Conservation (phyloP, 179 eudicot species). For the Actinidia chinensis region DNA sequence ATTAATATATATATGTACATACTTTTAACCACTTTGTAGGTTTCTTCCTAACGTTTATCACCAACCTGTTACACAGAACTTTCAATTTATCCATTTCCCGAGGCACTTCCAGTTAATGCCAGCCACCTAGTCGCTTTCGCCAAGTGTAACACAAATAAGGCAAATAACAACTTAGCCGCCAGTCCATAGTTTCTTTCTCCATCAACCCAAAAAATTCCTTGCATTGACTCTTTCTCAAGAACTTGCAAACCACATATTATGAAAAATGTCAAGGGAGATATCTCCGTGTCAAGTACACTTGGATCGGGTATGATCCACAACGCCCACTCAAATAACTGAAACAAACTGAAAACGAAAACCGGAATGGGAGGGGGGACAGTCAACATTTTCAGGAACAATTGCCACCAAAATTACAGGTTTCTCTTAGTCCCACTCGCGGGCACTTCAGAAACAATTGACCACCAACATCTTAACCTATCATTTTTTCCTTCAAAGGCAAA, state of each 20-base stretch:
- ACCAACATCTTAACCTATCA: too few relatives aligned
- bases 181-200: too few relatives aligned
- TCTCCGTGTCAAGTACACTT: background rate
- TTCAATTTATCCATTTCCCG: background rate
- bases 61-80: background rate
- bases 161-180: background rate
- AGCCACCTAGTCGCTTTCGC: background rate
- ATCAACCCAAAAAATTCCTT: background rate
- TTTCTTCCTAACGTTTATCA: too few relatives aligned
- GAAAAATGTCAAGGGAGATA: background rate
- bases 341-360: background rate
- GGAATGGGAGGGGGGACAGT: background rate
- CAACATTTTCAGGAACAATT: too few relatives aligned
- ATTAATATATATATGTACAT: background rate
- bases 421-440: background rate
- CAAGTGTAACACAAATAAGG: background rate
- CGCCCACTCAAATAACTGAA: background rate
- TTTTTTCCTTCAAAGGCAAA: background rate
- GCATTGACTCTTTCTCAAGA: background rate
- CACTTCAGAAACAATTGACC: too few relatives aligned
- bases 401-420: background rate
- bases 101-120: background rate
- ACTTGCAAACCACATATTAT: background rate
- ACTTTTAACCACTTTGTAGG: background rate
- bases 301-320: background rate